Base-by-base conservation (phyloP, 768 basidiomycete genomes). In the Exidia glandulosa region DNA sequence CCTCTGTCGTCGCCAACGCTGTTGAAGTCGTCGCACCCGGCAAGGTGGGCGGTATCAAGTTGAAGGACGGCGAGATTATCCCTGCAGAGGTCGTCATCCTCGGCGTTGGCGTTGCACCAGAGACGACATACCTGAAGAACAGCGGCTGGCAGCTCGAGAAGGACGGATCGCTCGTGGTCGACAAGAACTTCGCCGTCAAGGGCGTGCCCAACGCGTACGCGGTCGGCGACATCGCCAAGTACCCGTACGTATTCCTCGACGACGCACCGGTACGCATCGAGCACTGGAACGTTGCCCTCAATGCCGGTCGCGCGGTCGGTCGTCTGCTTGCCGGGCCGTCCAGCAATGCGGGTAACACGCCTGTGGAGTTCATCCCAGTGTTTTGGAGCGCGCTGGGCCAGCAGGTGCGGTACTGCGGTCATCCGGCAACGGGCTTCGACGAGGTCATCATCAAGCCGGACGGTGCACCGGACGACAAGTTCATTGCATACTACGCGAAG, bases 361-460 rank as follows among this genome's bases (percentile, higher is more conserved):
- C 85, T n/a, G 92, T 87, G 71, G 77, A 77, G 54, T 93, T 92
- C 73, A 74, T 89, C 12, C 90, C 91, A 0, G 74, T 92, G 36
- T 94, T 94, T 75, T 94, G 93, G 93, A 90, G 88, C 68, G 88
- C 90, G 25, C 87, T 87, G 81, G 91, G 92, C 34, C 85, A 87
- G 68, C 88, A 93, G 66, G 74, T 96, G 47, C 80, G 93, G 56
- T 96, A 94, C 73, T 84, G 86, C 66, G 93, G 93, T 4, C 72
- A 84, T 52, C 85, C 87, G 4, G 76, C 76, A 1, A 67, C 67
- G 2, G 77, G 79, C 1, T 88, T 80, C 66, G 90, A 94, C 63
- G 87, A 93, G 64, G 74, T 90, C 25, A 81, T 85, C 66, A 81
- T 94, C 65, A 82, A 85, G 1, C 27, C 37, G 45, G 23, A 37